phyloP scores from a whole-genome alignment of 371 early-diverging fungal genomes.

The Mortierella sp. region DNA sequence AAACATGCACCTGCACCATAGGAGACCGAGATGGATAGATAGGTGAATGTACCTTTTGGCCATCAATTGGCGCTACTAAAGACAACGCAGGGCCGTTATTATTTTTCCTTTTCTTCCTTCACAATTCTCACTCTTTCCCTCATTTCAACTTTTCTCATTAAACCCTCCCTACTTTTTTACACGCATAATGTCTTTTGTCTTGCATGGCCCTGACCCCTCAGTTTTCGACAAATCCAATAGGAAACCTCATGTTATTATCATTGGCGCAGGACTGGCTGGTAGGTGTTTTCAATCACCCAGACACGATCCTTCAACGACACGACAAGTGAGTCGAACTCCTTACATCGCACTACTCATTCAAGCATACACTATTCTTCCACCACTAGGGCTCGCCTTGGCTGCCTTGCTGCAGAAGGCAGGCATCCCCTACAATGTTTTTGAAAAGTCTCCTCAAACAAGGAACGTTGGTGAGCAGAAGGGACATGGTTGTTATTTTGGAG shows the following conservation, averaged over 20 bases:
- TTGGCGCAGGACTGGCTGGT: slow-evolving; percentile 13
- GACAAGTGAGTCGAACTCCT: neutral
- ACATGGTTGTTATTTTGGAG: neutral
- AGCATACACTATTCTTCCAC: neutral
- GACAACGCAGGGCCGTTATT: too few relatives aligned
- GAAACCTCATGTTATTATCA: slow-evolving; percentile 1
- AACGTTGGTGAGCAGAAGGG: neutral
- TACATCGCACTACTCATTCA: neutral
- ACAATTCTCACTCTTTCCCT: too few relatives aligned
- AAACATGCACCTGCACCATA: too few relatives aligned
- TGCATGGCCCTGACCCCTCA: neutral
- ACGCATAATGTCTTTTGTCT: neutral
- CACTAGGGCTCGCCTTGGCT: neutral
- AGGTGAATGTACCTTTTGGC: too few relatives aligned
- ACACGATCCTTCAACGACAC: neutral
- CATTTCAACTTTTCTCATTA: too few relatives aligned
- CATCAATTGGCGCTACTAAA: too few relatives aligned
- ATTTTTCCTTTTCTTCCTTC: neutral
- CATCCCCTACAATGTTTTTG: neutral
- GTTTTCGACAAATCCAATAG: neutral
- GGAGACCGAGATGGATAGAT: too few relatives aligned
- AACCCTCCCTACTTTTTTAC: neutral
- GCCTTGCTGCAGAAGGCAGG: neutral
- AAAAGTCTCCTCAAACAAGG: neutral
- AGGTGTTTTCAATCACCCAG: neutral